Evolutionary conservation across 2,329 filamentous ascomycete genomes (phyloP).

Genomic region (Nothomitra cinnamomea): DNA sequence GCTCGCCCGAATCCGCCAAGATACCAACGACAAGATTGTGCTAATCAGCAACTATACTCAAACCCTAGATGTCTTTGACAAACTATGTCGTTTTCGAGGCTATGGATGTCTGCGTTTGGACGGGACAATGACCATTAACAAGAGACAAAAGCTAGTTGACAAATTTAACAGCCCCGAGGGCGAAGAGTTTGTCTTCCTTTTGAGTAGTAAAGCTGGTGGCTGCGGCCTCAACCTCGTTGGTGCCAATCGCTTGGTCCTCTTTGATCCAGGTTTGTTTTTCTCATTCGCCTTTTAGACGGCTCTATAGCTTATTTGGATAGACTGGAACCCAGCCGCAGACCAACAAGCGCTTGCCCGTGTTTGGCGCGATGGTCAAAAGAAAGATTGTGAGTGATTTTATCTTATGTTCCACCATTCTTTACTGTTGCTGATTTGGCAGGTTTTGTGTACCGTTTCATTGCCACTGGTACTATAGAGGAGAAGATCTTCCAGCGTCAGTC

Average conservation of each 20-base stretch:
- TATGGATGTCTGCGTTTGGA: constrained; percentile 85
- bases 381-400: constrained; percentile 46
- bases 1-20: constrained; percentile 84
- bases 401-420: not conserved
- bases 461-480: constrained; percentile 93
- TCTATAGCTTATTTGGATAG: constrained; percentile 17
- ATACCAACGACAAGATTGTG: constrained; percentile 98
- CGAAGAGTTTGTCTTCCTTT: constrained; percentile 81
- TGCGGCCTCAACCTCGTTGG: constrained; percentile 94
- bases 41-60: constrained; percentile 97
- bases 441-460: constrained; percentile 98
- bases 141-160: constrained; percentile 92
- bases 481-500: constrained; percentile 98
- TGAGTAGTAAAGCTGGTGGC: constrained; percentile 90
- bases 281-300: not conserved
- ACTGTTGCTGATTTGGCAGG: constrained; percentile 2
- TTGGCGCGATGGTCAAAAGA: constrained; percentile 98
- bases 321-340: constrained; percentile 96
- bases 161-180: constrained; percentile 92
- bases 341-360: constrained; percentile 94
- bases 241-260: constrained; percentile 83
- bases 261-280: constrained; percentile 47
- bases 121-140: constrained; percentile 94
- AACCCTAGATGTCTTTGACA: constrained; percentile 87
- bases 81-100: constrained; percentile 63